These are phyloP conservation scores for Rickenella mellea DNA, from an alignment of 768 basidiomycete genomes.

Conservation along the genomic window DNA sequence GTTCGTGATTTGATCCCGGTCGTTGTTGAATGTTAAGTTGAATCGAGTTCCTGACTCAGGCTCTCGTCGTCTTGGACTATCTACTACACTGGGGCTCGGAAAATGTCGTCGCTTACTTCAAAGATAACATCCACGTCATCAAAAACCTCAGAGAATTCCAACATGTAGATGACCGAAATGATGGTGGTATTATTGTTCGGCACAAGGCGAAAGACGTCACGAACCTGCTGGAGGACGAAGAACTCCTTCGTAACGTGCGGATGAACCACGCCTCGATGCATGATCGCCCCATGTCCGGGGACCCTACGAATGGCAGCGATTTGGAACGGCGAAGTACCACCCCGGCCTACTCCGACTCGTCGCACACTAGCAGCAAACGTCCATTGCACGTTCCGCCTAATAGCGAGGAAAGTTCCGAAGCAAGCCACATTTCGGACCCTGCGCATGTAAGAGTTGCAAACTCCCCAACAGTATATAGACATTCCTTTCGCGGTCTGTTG, in stretches of 20 bases:
- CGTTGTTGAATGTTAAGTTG: no score
- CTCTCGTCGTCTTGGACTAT: conserved; percentile 91
- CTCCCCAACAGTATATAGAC: no score
- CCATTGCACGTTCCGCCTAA: no score
- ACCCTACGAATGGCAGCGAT: no score
- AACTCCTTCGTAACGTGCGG: conserved; percentile 77
- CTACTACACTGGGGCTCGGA: conserved; percentile 93
- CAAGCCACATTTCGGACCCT: no score
- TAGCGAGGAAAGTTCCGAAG: no score
- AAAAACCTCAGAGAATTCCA: conserved; percentile 99
- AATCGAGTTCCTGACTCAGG: conserved; percentile 30
- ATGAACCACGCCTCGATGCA: conserved; percentile 83
- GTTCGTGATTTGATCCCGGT: conserved; percentile 27
- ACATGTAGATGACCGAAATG: conserved; percentile 87
- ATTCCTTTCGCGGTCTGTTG: no score
- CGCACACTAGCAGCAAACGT: no score
- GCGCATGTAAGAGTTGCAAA: no score
- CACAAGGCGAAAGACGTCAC: conserved; percentile 99
- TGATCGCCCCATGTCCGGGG: conserved; percentile 80
- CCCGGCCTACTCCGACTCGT: no score
- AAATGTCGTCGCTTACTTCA: conserved; percentile 97
- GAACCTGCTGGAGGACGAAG: conserved; percentile 81
- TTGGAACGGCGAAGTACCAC: no score
- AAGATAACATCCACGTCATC: conserved; percentile 93
- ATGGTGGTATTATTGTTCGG: conserved; percentile 95